Evolutionary conservation across 768 basidiomycete genomes (phyloP).

Genomic region (Ephemerocybe angulata): DNA sequence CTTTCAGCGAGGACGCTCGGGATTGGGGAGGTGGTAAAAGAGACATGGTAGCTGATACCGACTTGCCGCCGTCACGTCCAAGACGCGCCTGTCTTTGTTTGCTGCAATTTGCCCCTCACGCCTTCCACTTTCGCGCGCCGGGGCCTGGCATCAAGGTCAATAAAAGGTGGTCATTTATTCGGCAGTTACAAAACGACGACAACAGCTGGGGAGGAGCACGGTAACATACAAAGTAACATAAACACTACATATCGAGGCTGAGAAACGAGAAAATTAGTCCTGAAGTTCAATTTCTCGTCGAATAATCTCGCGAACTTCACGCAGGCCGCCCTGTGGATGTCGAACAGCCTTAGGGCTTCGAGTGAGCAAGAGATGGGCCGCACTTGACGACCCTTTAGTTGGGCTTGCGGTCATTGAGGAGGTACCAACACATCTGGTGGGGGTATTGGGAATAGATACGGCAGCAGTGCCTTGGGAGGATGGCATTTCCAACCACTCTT

Average conservation of each 20-base stretch:
- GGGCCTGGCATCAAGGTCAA: no score
- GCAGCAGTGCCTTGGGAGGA: constrained; percentile 23
- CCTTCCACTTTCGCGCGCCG: no score
- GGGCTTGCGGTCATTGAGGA: constrained; percentile 50
- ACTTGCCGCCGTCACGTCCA: constrained; percentile 5
- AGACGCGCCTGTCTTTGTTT: constrained; percentile 2
- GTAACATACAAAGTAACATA: no score
- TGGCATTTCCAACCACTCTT: constrained; percentile 62
- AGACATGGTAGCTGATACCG: not conserved
- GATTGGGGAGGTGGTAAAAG: not conserved
- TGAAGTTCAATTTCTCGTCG: constrained; percentile 71
- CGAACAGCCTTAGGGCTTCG: constrained; percentile 74
- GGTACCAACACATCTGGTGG: constrained; percentile 35
- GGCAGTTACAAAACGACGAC: no score
- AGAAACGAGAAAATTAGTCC: no score
- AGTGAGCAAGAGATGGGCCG: constrained; percentile 52
- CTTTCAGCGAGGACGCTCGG: not conserved
- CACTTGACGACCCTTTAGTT: constrained; percentile 49
- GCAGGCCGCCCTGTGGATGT: constrained; percentile 66
- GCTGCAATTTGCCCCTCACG: not conserved
- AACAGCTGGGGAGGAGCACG: no score
- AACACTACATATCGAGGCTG: no score
- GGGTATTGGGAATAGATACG: constrained; percentile 28
- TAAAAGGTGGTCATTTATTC: no score
- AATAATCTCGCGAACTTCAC: constrained; percentile 80